Evolutionary conservation across 106 monocot genomes (phyloP).

Genomic region (Dioscorea zingiberensis): DNA sequence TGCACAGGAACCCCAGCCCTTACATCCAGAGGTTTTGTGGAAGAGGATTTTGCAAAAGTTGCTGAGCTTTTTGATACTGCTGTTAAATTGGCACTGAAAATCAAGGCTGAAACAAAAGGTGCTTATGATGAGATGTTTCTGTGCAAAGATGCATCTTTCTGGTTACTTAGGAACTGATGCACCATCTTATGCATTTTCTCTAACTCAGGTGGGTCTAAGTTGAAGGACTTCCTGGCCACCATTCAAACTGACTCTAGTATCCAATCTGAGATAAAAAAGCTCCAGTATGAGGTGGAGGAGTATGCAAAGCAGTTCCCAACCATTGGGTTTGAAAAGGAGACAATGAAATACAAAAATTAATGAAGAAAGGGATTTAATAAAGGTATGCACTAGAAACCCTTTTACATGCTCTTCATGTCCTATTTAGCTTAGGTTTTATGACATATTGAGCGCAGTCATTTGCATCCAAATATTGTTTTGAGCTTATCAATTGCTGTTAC

Average conservation of each 20-base stretch:
- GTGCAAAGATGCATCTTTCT: too few relatives aligned
- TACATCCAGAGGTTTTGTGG: conserved; percentile 88
- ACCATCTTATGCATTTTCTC: neutral
- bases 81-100: conserved; percentile 68
- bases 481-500: too few relatives aligned
- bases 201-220: conserved; percentile 65
- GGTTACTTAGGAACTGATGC: too few relatives aligned
- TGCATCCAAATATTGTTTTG: too few relatives aligned
- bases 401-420: neutral
- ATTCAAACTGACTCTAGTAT: conserved; percentile 46
- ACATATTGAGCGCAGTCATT: too few relatives aligned
- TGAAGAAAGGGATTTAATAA: neutral
- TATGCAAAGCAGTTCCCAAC: conserved; percentile 97
- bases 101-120: conserved; percentile 82
- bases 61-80: conserved; percentile 85
- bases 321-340: conserved; percentile 93
- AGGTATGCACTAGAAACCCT: neutral
- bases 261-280: conserved; percentile 76
- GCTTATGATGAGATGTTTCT: neutral
- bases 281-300: conserved; percentile 83
- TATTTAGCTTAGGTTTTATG: too few relatives aligned
- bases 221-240: conserved; percentile 88
- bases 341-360: conserved; percentile 83
- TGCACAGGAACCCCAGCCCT: conserved; percentile 94
- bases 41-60: conserved; percentile 92